Base-by-base conservation (phyloP, 495 filamentous ascomycete genomes). In the Pseudomonodictys pantanalensis region DNA sequence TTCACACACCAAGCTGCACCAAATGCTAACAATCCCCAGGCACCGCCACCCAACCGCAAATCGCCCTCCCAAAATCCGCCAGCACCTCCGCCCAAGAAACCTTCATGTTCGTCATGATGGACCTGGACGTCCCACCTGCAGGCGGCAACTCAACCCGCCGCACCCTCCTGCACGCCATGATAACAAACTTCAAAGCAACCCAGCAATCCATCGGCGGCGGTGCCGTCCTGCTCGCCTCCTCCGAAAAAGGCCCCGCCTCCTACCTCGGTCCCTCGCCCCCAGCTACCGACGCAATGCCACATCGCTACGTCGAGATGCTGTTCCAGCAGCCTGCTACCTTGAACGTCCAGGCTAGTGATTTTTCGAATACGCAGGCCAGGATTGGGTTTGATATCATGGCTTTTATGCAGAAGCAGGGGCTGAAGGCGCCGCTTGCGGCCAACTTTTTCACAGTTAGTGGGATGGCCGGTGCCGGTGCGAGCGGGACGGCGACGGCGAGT, bases 71-170 rank as follows among this genome's bases (percentile, higher is more conserved):
- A n/a, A 25, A 30, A 9, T 26, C 30, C 5, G n/a, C 26, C 10
- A 23, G 22, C 24, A 23, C 11, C 33, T 20, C 50, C 17, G 11
- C 30, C 15, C n/a, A n/a, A n/a, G 24, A 29, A 17, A 60, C 56
- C 33, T 66, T 47, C 57, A 44, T 66, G 28, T 66, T 66, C 62
- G 42, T 66, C 17, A 66, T 66, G 62, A 6, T 66, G n/a, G 62
- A 66, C 30, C 62, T 66, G 9, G 62, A 66, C 45, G 62, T 66
- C 10, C 56, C 56, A n/a, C 52, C 52, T 8, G 39, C 44, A 45
- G 12, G 28, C 11, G 26, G 35, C 33, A 53, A 39, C 46, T 18
- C 51, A 22, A 39, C 44, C 7, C 56, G 62, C 51, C 62, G 57
- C 29, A 52, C 46, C n/a, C 62, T 66, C 24, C 58, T 66, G 1